A percentile compares a stretch with the other conserved stretches of the same genome.
These are phyloP conservation scores for Coelastrella sp. DNA, from an alignment of 139 green algal genomes.

Conservation along the genomic window DNA sequence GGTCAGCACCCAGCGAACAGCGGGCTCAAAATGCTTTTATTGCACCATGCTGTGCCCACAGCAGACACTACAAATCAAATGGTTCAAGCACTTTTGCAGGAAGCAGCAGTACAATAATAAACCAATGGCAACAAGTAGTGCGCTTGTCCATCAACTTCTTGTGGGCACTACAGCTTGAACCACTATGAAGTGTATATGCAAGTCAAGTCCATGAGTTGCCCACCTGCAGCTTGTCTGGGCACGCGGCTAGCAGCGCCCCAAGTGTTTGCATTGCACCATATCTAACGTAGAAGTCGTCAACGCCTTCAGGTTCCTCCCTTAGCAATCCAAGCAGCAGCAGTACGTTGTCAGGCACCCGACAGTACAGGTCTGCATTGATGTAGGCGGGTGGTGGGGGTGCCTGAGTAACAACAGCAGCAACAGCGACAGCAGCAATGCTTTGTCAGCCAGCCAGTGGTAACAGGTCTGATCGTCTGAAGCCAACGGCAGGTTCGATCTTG, in stretches of 20 bases:
- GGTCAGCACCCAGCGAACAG: too few species aligned
- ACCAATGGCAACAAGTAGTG: background rate
- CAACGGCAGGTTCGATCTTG: too few species aligned
- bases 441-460: background rate
- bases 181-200: background rate
- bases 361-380: slow-evolving; percentile 89
- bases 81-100: too few species aligned
- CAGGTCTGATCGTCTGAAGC: too few species aligned
- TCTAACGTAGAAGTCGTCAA: slow-evolving; percentile 90
- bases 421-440: background rate
- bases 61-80: slow-evolving; percentile 4
- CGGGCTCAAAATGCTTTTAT: too few species aligned
- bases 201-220: background rate
- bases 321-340: slow-evolving; percentile 83
- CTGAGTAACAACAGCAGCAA: background rate
- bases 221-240: slow-evolving; percentile 59
- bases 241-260: slow-evolving; percentile 69
- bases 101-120: too few species aligned
- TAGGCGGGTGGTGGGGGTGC: slow-evolving; percentile 39
- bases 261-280: slow-evolving; percentile 92
- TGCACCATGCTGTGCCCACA: too few species aligned
- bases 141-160: slow-evolving; percentile 47
- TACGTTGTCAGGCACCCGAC: slow-evolving; percentile 69
- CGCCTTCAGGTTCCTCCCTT: slow-evolving; percentile 73
- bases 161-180: too few species aligned